A percentile compares a stretch with the other conserved stretches of the same genome.
Evolutionary conservation across 805 yeast species (phyloP).

Genomic region (Yarrowia hollandica): DNA sequence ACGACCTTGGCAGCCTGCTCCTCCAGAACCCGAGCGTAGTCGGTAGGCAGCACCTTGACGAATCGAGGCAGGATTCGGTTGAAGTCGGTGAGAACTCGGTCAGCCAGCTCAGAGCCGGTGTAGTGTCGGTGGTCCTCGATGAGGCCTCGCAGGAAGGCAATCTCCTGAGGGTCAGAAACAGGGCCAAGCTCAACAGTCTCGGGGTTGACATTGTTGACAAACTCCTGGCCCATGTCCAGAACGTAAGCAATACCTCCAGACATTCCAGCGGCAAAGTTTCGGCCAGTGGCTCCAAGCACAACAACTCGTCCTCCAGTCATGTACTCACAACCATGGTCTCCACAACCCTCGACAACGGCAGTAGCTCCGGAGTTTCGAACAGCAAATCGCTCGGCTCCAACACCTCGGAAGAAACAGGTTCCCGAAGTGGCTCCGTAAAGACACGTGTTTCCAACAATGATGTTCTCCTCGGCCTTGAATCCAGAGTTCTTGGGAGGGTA

Average conservation of each 20-base stretch:
- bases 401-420: constrained; percentile 88
- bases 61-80: constrained; percentile 84
- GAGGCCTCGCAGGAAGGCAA: constrained; percentile 88
- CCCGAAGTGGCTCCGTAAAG: constrained; percentile 98
- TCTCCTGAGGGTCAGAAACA: constrained; percentile 83
- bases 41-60: constrained; percentile 89
- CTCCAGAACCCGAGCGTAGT: constrained; percentile 86
- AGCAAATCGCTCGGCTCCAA: constrained; percentile 97
- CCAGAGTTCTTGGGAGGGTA: constrained; percentile 84
- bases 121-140: constrained; percentile 94
- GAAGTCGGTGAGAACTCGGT: constrained; percentile 77
- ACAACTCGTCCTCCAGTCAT: constrained; percentile 99
- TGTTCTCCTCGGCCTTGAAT: constrained; percentile 94
- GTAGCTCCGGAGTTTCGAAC: constrained; percentile 98
- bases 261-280: constrained; percentile 96
- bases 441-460: constrained; percentile 95
- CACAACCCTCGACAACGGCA: constrained; percentile 94
- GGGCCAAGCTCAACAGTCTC: constrained; percentile 79
- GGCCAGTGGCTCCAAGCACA: constrained; percentile 85
- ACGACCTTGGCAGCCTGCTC: constrained; percentile 65
- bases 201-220: constrained; percentile 72
- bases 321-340: constrained; percentile 98
- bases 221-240: constrained; percentile 91
- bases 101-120: constrained; percentile 90
- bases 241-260: constrained; percentile 99